Conservation (phyloP, 2,329 filamentous ascomycete genomes). For the Dendrostoma leiphaemia region DNA sequence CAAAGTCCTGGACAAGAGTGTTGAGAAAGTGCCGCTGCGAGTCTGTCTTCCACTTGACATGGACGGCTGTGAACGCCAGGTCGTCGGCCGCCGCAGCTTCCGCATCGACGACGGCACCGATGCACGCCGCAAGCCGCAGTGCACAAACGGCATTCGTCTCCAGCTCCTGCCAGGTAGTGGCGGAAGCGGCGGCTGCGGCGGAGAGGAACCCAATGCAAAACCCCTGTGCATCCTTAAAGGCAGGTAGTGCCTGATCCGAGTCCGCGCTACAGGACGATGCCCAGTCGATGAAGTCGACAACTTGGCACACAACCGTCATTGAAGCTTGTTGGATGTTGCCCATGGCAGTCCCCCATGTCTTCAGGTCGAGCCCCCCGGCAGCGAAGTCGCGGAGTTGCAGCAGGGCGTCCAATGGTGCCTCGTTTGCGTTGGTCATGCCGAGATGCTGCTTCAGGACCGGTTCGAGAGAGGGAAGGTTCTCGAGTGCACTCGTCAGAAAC, state of each 20-base stretch:
- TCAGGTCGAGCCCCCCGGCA: background rate
- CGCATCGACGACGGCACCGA: constrained; percentile 13
- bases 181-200: constrained; percentile 3
- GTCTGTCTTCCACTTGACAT: too few relatives aligned
- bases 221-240: constrained; percentile 11
- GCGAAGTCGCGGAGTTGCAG: too few relatives aligned
- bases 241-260: too few relatives aligned
- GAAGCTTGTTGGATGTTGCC: background rate
- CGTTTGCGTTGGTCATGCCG: too few relatives aligned
- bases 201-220: constrained; percentile 19
- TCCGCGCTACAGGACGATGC: too few relatives aligned
- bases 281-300: constrained; percentile 4
- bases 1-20: too few relatives aligned
- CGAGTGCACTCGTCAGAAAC: too few relatives aligned
- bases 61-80: too few relatives aligned
- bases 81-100: constrained; percentile 6
- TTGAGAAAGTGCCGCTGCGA: too few relatives aligned
- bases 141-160: constrained; percentile 2
- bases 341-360: background rate
- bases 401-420: too few relatives aligned
- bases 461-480: too few relatives aligned
- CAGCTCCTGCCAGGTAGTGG: constrained; percentile 2
- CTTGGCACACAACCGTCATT: background rate
- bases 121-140: constrained; percentile 11
- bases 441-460: too few relatives aligned